Evolutionary conservation across 352 stramenopile species (phyloP).

Genomic region (Phytophthora citricola): DNA sequence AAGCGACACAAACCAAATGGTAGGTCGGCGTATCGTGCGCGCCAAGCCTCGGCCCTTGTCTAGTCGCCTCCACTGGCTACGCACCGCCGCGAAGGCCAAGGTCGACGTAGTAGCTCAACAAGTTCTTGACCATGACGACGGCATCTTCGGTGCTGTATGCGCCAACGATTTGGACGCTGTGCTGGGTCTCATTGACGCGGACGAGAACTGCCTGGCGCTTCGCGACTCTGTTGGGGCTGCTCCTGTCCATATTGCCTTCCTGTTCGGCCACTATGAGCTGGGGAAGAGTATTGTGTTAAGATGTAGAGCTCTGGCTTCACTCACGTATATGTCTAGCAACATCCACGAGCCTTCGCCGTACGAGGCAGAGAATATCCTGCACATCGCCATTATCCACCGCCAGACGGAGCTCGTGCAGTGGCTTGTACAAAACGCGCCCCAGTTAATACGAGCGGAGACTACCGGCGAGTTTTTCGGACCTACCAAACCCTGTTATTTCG

Average conservation of each 20-base stretch:
- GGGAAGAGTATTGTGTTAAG: conserved; percentile 51
- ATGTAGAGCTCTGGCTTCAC: conserved; percentile 33
- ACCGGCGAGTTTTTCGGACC: conserved; percentile 62
- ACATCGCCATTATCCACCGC: conserved; percentile 72
- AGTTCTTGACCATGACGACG: conserved; percentile 60
- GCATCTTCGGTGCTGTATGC: conserved; percentile 62
- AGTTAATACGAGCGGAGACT: conserved; percentile 52
- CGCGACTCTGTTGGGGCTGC: conserved; percentile 61
- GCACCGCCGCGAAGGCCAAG: conserved; percentile 29
- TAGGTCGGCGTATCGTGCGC: conserved; percentile 13
- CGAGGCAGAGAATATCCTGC: conserved; percentile 69
- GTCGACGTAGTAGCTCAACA: conserved; percentile 73
- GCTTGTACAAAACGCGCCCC: conserved; percentile 44
- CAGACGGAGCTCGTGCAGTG: conserved; percentile 44
- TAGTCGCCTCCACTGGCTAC: conserved; percentile 28
- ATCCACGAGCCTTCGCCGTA: conserved; percentile 49
- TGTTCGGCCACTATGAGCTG: conserved; percentile 66
- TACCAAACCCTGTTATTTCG: conserved; percentile 68
- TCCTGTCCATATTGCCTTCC: conserved; percentile 61
- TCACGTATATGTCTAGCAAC: conserved; percentile 50
- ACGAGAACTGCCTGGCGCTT: conserved; percentile 42
- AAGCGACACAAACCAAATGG: conserved; percentile 11
- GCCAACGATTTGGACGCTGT: conserved; percentile 42
- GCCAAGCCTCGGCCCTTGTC: conserved; percentile 23
- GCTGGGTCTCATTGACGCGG: conserved; percentile 41